Base-by-base conservation (phyloP, 2,329 filamentous ascomycete species). In the Fusarium heterosporum region DNA sequence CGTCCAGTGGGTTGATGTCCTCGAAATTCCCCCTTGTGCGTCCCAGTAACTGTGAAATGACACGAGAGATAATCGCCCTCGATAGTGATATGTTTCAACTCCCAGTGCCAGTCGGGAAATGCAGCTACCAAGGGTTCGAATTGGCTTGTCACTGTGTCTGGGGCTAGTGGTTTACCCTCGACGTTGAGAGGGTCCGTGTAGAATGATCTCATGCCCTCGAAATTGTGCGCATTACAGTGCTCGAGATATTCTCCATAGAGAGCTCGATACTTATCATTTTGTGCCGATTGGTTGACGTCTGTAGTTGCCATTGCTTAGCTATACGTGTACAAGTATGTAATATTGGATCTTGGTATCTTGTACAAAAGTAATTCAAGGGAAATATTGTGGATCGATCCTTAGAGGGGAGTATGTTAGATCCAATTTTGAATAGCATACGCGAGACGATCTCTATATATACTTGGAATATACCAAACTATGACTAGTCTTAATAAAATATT, bases 21-120 rank as follows among this genome's bases (percentile, higher is more conserved):
- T 17, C 41, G 34, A 17, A 61, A 61, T 2, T 54, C 40, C 0
- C 40, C 58, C 9, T 55, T 11, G 16, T 61, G 55, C 2, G 55
- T 61, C 0, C 58, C 55, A 1, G 46, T 54, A 12, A 61, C 42
- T 12, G 19, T 61, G 12, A 61, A 61, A 2, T 61, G 55, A 4
- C 61, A 28, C 0, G 55, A 61, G 6, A 61, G 40, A 4, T 46
- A 61, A 1, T 61, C 40, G 2, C 58, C 46, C 3, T 61, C 34
- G 17, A 46, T 46, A 2, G 13, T 26, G 8, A 61, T 22, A 5
- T 51, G 58, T 52, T 47, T 13, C 3, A 61, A 2, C 2, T 46
- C 29, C 55, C 55, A 61, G 6, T 61, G 49, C 58, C 58, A 61
- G 8, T 61, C 58, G 2, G 55, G 55, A n/a, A 61, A 61, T 11